Evolutionary conservation across 1,139 yeast species (phyloP), one percentile per base, ranked within the genome.

Genomic region (Blastobotrys aristatus): DNA sequence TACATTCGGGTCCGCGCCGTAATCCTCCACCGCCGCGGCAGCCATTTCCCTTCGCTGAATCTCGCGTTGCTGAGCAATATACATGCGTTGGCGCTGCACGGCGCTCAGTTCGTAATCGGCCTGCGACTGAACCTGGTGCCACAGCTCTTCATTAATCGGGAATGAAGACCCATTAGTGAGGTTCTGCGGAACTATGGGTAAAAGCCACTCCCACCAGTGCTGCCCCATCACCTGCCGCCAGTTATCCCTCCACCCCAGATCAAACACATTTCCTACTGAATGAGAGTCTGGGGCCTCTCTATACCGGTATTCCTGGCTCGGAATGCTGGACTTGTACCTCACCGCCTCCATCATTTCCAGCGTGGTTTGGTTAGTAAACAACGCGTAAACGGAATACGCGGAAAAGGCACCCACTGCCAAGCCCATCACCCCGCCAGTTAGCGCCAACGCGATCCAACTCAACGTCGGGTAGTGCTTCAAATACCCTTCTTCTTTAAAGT

Each of bases 141-240:
- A 53, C 27, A 64, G 47, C 24, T 54, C 53, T 20, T 57, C 53
- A 50, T 68, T 64, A 10, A 63, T 55, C 2, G 67, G 66, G 50
- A 64, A 68, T 20, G 55, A 48, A 4, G 59, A 54, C 5, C 72
- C 72, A 37, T 60, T 47, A 10, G 60, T 52, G 37, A 46, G 36
- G 31, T 53, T 51, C 7, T 16, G 29, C 3, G 49, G 45, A 14
- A 44, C 37, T 17, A 84, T 59, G 0, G 98, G 97, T 0, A 89
- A 60, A 3, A 83, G 31, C 97, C 97, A 89, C 52, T 80, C 79
- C 17, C 55, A 47, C 75, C 80, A 73, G 1, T 67, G 62, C 1
- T 64, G 54, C 0, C 98, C 98, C 95, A 92, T 83, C 1, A 87
- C 76, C 14, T 75, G 72, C 17, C 62, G 55, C 84, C 90, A 81